Evolutionary conservation across 306 rosid genomes (phyloP).

Genomic region (Cicer arietinum): DNA sequence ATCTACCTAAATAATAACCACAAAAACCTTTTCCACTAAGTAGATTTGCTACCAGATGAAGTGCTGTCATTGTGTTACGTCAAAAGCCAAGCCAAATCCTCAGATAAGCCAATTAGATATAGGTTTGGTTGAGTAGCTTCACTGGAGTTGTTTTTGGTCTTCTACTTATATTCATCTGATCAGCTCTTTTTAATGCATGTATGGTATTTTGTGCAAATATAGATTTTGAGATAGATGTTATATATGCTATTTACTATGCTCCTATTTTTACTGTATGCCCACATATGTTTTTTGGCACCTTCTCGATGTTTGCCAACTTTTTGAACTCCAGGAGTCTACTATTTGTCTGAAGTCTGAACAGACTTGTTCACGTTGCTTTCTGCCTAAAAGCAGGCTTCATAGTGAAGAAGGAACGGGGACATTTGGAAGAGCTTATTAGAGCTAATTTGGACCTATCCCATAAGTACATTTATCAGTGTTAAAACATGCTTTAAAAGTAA

Average conservation of each 20-base stretch:
- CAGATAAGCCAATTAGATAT: not conserved
- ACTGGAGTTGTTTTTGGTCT: not conserved
- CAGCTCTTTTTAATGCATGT: not conserved
- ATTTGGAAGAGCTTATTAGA: not conserved
- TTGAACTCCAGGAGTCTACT: not conserved
- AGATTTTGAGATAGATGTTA: not conserved
- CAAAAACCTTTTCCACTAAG: not conserved
- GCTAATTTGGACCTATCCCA: not conserved
- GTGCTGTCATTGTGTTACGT: not conserved
- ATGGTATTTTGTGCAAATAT: not conserved
- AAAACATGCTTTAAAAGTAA: not conserved
- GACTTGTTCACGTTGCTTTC: not conserved
- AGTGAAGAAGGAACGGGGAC: not conserved
- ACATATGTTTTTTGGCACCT: not conserved
- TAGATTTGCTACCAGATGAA: not conserved
- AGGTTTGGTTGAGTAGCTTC: not conserved
- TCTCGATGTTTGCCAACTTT: constrained; percentile 19
- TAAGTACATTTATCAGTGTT: not conserved
- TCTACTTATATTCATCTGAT: not conserved
- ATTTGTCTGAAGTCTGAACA: not conserved
- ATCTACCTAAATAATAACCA: not conserved
- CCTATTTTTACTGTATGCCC: not conserved
- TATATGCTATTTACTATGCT: not conserved
- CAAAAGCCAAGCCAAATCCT: not conserved
- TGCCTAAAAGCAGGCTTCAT: constrained; percentile 3